A percentile compares a stretch with the other conserved stretches of the same genome.
phyloP scores from a whole-genome alignment of 2,329 filamentous ascomycete genomes.

The Fusarium subtropicale region DNA sequence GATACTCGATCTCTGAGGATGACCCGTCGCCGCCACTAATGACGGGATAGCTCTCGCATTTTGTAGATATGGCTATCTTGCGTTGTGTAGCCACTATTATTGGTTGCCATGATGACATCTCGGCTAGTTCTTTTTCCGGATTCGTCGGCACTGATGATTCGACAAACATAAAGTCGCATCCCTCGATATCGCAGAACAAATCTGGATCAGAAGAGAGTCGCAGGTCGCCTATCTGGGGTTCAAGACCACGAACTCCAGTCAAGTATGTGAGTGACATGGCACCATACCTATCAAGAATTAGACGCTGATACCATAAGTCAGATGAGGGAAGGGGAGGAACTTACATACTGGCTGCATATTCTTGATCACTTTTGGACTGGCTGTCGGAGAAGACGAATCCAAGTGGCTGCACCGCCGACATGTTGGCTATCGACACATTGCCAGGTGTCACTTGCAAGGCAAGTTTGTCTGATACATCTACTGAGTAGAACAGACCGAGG shows the following conservation, averaged over 20 bases:
- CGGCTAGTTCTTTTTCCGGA: background rate
- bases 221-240: background rate
- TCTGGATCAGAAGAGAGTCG: background rate
- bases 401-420: background rate
- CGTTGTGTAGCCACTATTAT: background rate
- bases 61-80: background rate
- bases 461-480: background rate
- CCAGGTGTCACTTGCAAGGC: background rate
- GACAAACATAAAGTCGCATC: background rate
- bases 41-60: background rate
- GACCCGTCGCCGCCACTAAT: background rate
- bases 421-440: background rate
- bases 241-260: background rate
- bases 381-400: background rate
- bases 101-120: background rate
- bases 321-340: background rate
- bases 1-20: background rate
- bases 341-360: background rate
- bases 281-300: background rate
- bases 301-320: background rate
- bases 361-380: background rate
- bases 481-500: background rate
- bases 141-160: background rate
- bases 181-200: background rate
- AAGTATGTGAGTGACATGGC: background rate